Evolutionary conservation across 441 rosid genomes (phyloP), one percentile per base, ranked within the genome.

Genomic region (Mallotus japonicus): DNA sequence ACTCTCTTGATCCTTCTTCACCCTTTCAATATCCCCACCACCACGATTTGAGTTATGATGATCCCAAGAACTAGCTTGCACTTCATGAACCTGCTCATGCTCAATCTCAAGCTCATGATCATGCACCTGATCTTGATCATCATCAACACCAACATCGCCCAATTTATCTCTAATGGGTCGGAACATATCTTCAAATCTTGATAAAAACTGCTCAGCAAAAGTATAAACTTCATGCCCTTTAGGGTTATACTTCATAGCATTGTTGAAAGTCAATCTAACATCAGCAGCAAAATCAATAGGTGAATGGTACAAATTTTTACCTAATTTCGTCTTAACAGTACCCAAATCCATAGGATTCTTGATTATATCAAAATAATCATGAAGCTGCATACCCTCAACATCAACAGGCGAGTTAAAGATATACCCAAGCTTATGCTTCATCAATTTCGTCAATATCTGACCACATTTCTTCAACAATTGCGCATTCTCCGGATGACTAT

Each of bases 321-420:
- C 74, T 51, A 93, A 79, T 74, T 83, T 91, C 46, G 83, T 69
- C 80, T 88, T 93, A 22, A 93, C 92, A 1, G 97, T 85, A 4
- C 98, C 98, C 24, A 93, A 92, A 87, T 93, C 98, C 98, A 93
- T 93, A 5, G 98, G 98, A 10, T 72, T 74, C 82, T 85, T 91
- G 69, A 93, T 87, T 46, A 93, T 75, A 37, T 86, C 84, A 47
- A 76, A 62, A 74, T 91, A 93, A 81, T 93, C 98, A 49, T 91
- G 92, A 15, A 93, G 83, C 70, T 88, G 84, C 77, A 89, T 5
- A 2, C 87, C 85, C 16, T 75, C 85, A 2, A 87, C 97, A 80
- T 93, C 98, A 0, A 93, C 98, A 2, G 98, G 97, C 2, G 75
- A 64, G 74, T 88, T 87, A 60, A 93, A 93, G 6, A 91, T 78